Conservation (phyloP, 148 eudicot genomes). For the Rhododendron simsii region DNA sequence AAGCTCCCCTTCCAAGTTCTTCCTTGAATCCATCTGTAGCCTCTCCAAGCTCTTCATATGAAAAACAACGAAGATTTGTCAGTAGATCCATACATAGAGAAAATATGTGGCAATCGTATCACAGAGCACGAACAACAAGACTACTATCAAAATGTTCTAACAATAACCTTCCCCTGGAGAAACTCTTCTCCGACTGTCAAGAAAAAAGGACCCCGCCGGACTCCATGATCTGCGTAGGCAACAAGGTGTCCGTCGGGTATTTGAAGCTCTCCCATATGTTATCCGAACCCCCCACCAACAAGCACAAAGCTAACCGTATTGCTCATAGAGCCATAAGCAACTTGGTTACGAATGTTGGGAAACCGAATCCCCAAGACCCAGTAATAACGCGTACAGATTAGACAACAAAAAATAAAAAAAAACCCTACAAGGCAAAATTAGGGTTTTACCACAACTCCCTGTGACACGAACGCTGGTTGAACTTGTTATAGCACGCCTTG, state of each 20-base stretch:
- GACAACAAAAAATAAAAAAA: too few relatives aligned
- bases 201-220: slow-evolving; percentile 17
- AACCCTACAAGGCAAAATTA: too few relatives aligned
- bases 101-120: background rate
- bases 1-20: slow-evolving; percentile 30
- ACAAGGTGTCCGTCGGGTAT: slow-evolving; percentile 38
- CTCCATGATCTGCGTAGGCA: slow-evolving; percentile 35
- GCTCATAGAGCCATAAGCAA: slow-evolving; percentile 29
- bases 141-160: background rate
- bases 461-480: too few relatives aligned
- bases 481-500: too few relatives aligned
- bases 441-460: too few relatives aligned
- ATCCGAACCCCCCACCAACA: background rate
- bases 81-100: background rate
- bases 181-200: slow-evolving; percentile 26
- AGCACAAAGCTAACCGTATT: slow-evolving; percentile 52
- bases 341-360: background rate
- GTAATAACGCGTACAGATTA: too few relatives aligned
- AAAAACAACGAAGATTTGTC: background rate
- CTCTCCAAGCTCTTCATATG: slow-evolving; percentile 33
- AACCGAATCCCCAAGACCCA: too few relatives aligned
- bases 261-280: slow-evolving; percentile 41
- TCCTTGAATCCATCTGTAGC: slow-evolving; percentile 49
- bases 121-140: background rate
- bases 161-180: slow-evolving; percentile 26